Conservation (phyloP, 106 monocot species). For the Dioscorea alata region DNA sequence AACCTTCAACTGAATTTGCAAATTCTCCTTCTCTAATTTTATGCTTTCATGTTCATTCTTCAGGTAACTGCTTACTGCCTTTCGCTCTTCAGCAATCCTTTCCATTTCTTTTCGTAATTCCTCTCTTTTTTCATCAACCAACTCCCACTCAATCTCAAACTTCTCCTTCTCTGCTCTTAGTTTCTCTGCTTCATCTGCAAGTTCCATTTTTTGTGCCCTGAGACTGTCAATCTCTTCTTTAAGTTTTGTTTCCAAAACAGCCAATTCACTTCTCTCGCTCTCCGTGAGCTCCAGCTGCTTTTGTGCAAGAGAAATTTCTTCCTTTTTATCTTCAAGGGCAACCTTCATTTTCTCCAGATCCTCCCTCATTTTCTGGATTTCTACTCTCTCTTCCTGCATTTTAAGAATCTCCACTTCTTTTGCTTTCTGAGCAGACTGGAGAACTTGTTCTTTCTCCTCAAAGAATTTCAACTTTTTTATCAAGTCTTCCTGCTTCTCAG, state of each 20-base stretch:
- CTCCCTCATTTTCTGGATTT: constrained; percentile 27
- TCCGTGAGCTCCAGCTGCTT: constrained; percentile 45
- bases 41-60: constrained; percentile 73
- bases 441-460: constrained; percentile 42
- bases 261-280: constrained; percentile 60
- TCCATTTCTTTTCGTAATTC: constrained; percentile 62
- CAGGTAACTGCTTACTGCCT: constrained; percentile 37
- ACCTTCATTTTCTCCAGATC: constrained; percentile 50
- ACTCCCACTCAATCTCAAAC: constrained; percentile 89
- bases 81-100: constrained; percentile 51
- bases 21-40: constrained; percentile 71
- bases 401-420: constrained; percentile 26
- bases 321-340: constrained; percentile 53
- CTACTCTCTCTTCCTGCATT: constrained; percentile 49
- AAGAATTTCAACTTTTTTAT: constrained; percentile 34
- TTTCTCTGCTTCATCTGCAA: constrained; percentile 47
- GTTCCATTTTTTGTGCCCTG: constrained; percentile 60
- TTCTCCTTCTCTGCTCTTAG: constrained; percentile 81
- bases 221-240: constrained; percentile 93
- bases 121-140: constrained; percentile 82
- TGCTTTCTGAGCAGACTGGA: constrained; percentile 21
- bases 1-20: constrained; percentile 50
- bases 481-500: constrained; percentile 41
- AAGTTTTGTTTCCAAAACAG: constrained; percentile 56
- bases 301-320: constrained; percentile 25